phyloP scores from a whole-genome alignment of 768 basidiomycete species.

The Lentinus tigrinus region DNA sequence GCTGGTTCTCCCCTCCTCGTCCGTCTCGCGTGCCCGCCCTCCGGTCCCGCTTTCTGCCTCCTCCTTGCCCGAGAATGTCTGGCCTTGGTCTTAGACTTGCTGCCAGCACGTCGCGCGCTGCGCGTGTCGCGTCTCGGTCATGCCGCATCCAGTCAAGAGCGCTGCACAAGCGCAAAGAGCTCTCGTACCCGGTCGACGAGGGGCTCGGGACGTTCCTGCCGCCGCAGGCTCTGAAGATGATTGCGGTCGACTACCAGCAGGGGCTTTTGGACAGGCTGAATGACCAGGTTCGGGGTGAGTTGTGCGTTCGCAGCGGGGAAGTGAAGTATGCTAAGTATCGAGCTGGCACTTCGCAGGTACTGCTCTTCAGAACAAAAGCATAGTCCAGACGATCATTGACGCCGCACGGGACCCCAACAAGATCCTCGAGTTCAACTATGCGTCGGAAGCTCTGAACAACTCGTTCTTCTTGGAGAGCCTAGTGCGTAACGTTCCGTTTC shows the following conservation, averaged over 20 bases:
- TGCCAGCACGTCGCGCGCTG: constrained; percentile 11
- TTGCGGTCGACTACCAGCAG: constrained; percentile 83
- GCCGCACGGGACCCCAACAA: constrained; percentile 58
- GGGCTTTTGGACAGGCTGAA: constrained; percentile 79
- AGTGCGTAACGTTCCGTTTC: constrained; percentile 49
- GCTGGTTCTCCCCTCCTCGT: background rate
- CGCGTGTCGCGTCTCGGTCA: constrained; percentile 16
- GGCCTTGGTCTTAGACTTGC: constrained; percentile 16
- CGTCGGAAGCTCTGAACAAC: constrained; percentile 91
- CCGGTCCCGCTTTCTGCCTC: background rate
- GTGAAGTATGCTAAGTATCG: background rate
- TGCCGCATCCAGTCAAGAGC: constrained; percentile 28
- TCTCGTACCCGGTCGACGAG: constrained; percentile 66
- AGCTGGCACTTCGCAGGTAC: constrained; percentile 12
- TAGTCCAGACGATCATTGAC: constrained; percentile 72
- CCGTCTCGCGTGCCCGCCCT: constrained; percentile 7
- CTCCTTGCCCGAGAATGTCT: constrained; percentile 13
- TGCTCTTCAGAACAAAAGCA: constrained; percentile 49
- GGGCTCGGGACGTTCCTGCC: constrained; percentile 82
- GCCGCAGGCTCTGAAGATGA: constrained; percentile 63
- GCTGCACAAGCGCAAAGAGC: constrained; percentile 50
- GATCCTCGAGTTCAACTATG: constrained; percentile 84
- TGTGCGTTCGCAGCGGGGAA: background rate
- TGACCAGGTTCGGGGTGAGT: constrained; percentile 66
- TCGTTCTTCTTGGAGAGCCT: constrained; percentile 88